Conservation (phyloP, 1,284 basidiomycete genomes). For the Phenoliferia sp. region DNA sequence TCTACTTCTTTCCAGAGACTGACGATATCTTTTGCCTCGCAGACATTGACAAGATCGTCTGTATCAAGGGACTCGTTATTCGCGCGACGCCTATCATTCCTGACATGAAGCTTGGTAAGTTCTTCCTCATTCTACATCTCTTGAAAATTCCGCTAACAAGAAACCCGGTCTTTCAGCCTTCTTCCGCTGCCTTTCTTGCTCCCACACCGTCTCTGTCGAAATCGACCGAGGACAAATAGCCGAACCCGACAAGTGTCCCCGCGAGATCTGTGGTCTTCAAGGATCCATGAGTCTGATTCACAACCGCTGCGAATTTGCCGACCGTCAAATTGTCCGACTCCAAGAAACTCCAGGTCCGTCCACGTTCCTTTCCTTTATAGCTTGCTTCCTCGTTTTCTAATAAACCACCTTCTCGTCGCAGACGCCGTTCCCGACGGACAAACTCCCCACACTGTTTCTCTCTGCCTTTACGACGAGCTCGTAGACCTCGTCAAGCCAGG, state of each 20-base stretch:
- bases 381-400: neutral
- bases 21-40: neutral
- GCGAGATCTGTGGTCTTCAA: constrained; percentile 79
- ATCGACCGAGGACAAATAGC: constrained; percentile 94
- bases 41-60: constrained; percentile 96
- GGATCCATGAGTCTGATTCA: constrained; percentile 93
- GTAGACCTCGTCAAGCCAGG: constrained; percentile 94
- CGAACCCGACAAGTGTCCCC: constrained; percentile 84
- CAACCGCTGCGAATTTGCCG: constrained; percentile 93
- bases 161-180: constrained; percentile 58
- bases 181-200: constrained; percentile 95
- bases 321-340: constrained; percentile 88
- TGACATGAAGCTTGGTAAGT: constrained; percentile 76
- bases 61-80: constrained; percentile 93
- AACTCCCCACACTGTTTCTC: constrained; percentile 92
- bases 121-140: neutral
- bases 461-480: constrained; percentile 95
- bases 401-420: neutral
- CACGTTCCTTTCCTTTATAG: neutral
- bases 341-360: constrained; percentile 79
- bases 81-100: constrained; percentile 96
- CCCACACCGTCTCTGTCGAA: constrained; percentile 88
- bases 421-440: constrained; percentile 97
- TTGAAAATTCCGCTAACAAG: too few species aligned
- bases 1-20: neutral